Evolutionary conservation across 495 filamentous ascomycete genomes (phyloP).

Genomic region (Gamarada debralockiae): DNA sequence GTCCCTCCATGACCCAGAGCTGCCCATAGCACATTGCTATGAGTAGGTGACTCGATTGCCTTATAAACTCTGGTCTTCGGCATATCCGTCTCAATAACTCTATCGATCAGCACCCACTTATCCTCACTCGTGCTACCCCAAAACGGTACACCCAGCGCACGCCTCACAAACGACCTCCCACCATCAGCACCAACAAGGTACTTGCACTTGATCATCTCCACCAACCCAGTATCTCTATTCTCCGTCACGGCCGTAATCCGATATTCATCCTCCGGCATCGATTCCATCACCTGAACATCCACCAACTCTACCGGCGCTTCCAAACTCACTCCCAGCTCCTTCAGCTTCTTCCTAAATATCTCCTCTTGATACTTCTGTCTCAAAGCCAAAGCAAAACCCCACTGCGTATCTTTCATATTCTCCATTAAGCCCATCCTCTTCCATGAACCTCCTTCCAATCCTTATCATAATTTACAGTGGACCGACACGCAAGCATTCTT

Average conservation of each 20-base stretch:
- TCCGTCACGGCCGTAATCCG: conserved; percentile 26
- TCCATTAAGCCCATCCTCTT: conserved; percentile 33
- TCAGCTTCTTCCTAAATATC: conserved; percentile 30
- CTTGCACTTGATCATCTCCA: conserved; percentile 29
- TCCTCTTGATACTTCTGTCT: conserved; percentile 41
- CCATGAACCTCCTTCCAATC: conserved; percentile 34
- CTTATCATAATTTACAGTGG: conserved; percentile 42
- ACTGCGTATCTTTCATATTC: conserved; percentile 36
- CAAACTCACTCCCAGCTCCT: conserved; percentile 22
- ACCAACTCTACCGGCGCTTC: conserved; percentile 28
- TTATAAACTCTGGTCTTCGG: conserved; percentile 44
- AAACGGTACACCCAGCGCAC: conserved; percentile 37
- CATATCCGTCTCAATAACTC: conserved; percentile 43
- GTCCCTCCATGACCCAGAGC: conserved; percentile 44
- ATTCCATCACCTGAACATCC: conserved; percentile 26
- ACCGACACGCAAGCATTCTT: conserved; percentile 46
- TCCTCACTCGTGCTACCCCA: conserved; percentile 40
- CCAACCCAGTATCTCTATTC: conserved; percentile 19
- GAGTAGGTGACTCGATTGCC: conserved; percentile 45
- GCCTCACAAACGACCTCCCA: conserved; percentile 39
- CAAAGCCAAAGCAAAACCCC: conserved; percentile 39
- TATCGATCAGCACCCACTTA: conserved; percentile 48
- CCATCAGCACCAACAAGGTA: conserved; percentile 48
- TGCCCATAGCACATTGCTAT: conserved; percentile 49
- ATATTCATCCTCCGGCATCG: conserved; percentile 19